These are phyloP conservation scores for Anisogramma anomala DNA, from an alignment of 2,329 filamentous ascomycete genomes.

Conservation along the genomic window DNA sequence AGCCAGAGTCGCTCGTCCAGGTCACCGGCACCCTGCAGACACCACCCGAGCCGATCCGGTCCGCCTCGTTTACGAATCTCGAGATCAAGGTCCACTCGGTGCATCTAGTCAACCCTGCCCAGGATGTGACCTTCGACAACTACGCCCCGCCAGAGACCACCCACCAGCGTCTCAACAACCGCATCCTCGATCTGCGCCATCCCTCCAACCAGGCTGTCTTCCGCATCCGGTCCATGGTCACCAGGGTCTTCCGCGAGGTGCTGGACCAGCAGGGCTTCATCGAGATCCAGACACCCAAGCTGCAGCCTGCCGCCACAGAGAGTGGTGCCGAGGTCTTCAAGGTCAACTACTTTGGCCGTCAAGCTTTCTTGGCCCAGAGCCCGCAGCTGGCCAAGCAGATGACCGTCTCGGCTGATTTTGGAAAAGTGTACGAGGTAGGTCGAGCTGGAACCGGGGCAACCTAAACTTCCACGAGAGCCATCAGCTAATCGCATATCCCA, in stretches of 20 bases:
- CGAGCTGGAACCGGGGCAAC: neutral
- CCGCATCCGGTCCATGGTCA: constrained; percentile 70
- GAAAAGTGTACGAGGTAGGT: constrained; percentile 65
- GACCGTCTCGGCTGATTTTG: constrained; percentile 80
- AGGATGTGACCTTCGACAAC: constrained; percentile 39
- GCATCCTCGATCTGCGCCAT: constrained; percentile 77
- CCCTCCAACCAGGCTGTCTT: constrained; percentile 79
- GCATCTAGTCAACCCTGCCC: constrained; percentile 38
- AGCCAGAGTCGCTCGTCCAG: constrained; percentile 65
- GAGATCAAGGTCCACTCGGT: constrained; percentile 58
- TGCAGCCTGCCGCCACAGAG: constrained; percentile 82
- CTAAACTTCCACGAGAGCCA: neutral
- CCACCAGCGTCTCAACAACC: constrained; percentile 59
- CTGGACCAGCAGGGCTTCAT: constrained; percentile 70
- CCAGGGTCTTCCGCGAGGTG: constrained; percentile 65
- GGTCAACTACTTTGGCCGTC: constrained; percentile 80
- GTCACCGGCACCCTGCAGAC: constrained; percentile 63
- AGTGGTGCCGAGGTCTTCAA: constrained; percentile 86
- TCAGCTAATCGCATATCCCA: neutral
- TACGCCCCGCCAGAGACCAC: constrained; percentile 34
- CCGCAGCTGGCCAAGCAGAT: constrained; percentile 91
- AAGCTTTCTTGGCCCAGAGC: constrained; percentile 81
- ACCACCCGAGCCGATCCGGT: constrained; percentile 62
- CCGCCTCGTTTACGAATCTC: constrained; percentile 62
- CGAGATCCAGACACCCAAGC: constrained; percentile 87